Evolutionary conservation across 2,329 filamentous ascomycete genomes (phyloP).

Genomic region (Cercospora berteroae): DNA sequence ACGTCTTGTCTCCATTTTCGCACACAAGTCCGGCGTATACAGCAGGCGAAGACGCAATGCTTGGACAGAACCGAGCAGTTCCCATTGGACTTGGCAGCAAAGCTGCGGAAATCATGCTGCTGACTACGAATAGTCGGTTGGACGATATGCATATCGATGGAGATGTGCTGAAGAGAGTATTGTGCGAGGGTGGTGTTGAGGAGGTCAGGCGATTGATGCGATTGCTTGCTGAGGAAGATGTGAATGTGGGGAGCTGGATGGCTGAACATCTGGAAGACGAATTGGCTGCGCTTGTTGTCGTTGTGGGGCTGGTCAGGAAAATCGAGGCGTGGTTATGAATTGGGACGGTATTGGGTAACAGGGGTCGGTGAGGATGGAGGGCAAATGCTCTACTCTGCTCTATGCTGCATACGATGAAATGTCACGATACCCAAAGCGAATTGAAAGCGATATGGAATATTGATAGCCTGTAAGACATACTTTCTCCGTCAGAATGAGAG

Average conservation of each 20-base stretch:
- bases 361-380: background rate
- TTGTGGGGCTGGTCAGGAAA: conserved; percentile 25
- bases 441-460: background rate
- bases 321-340: conserved; percentile 29
- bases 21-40: conserved; percentile 19
- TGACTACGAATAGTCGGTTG: conserved; percentile 14
- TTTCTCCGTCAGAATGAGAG: background rate
- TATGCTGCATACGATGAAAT: conserved; percentile 1
- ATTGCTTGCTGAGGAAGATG: conserved; percentile 23
- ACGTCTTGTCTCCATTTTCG: conserved; percentile 34
- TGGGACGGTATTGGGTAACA: background rate
- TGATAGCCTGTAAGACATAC: background rate
- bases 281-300: conserved; percentile 23
- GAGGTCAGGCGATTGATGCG: conserved; percentile 26
- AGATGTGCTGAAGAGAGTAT: conserved; percentile 40
- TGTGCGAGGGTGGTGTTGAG: conserved; percentile 33
- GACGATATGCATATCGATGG: conserved; percentile 44
- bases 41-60: conserved; percentile 15
- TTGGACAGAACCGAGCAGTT: conserved; percentile 22
- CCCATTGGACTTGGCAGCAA: conserved; percentile 31
- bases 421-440: conserved; percentile 6
- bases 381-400: background rate
- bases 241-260: conserved; percentile 35
- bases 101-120: conserved; percentile 33
- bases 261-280: conserved; percentile 34